phyloP scores from a whole-genome alignment of 2,329 filamentous ascomycete genomes.

The Aspergillus brasiliensis region DNA sequence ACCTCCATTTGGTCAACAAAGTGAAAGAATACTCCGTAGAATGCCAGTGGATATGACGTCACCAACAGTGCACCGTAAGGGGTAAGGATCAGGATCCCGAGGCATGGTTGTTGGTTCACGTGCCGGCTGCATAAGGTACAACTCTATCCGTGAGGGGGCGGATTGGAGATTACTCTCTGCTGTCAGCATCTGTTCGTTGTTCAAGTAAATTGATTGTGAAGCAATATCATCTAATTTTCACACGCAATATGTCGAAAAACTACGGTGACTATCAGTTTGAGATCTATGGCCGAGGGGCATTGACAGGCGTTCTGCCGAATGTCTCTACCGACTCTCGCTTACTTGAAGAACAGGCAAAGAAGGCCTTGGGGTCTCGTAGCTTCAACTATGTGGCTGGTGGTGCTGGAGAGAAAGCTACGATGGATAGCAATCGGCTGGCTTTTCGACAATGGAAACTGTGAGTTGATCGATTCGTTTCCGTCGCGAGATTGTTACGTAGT shows the following conservation, averaged over 20 bases:
- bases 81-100: not conserved
- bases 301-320: conserved; percentile 50
- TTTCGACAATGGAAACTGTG: conserved; percentile 56
- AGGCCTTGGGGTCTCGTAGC: conserved; percentile 49
- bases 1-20: too few species aligned
- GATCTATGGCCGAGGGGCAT: conserved; percentile 57
- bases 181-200: too few species aligned
- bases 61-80: not conserved
- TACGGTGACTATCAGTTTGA: conserved; percentile 51
- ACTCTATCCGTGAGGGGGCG: not conserved
- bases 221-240: too few species aligned
- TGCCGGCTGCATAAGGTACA: not conserved
- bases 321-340: conserved; percentile 63
- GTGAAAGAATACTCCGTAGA: too few species aligned
- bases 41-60: not conserved
- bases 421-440: conserved; percentile 61
- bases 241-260: conserved; percentile 33
- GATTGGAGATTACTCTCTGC: too few species aligned
- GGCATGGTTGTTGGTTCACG: not conserved
- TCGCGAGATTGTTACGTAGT: not conserved
- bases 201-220: too few species aligned
- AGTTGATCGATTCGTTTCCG: conserved; percentile 10
- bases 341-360: conserved; percentile 58
- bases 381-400: conserved; percentile 66
- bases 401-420: conserved; percentile 63